Conservation (phyloP, 768 basidiomycete species). For the Erythrobasidium yunnanense region DNA sequence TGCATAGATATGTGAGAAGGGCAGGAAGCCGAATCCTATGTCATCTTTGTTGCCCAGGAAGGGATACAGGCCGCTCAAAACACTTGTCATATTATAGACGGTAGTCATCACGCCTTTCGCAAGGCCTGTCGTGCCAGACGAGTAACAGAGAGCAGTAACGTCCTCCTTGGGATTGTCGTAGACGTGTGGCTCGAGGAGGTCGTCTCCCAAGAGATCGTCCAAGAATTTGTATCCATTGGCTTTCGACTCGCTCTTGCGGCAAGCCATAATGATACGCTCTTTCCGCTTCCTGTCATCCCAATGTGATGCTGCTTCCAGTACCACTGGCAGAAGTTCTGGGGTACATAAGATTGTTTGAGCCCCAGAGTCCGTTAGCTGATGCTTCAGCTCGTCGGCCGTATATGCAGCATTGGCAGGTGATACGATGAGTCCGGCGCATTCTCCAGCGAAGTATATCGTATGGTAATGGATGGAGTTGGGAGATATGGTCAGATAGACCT, state of each 20-base stretch:
- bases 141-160: constrained; percentile 36
- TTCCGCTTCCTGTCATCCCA: constrained; percentile 30
- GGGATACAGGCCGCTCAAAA: constrained; percentile 21
- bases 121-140: constrained; percentile 61
- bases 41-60: constrained; percentile 30
- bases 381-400: constrained; percentile 56
- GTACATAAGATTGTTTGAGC: constrained; percentile 57
- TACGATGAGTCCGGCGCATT: constrained; percentile 33
- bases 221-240: constrained; percentile 42
- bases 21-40: constrained; percentile 30
- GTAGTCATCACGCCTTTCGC: constrained; percentile 58
- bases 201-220: constrained; percentile 47
- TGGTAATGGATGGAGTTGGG: constrained; percentile 35
- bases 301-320: constrained; percentile 51
- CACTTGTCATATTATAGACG: constrained; percentile 34
- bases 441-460: constrained; percentile 3
- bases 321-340: constrained; percentile 53
- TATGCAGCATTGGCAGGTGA: constrained; percentile 50
- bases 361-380: constrained; percentile 60
- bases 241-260: constrained; percentile 35
- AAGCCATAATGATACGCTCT: constrained; percentile 33
- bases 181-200: constrained; percentile 50
- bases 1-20: constrained; percentile 27
- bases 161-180: constrained; percentile 43
- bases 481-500: constrained; percentile 33